Percentiles rank a stretch among this genome's conserved stretches.
These are phyloP conservation scores for Asclepias syriaca DNA, from an alignment of 257 asterid species.

Conservation along the genomic window DNA sequence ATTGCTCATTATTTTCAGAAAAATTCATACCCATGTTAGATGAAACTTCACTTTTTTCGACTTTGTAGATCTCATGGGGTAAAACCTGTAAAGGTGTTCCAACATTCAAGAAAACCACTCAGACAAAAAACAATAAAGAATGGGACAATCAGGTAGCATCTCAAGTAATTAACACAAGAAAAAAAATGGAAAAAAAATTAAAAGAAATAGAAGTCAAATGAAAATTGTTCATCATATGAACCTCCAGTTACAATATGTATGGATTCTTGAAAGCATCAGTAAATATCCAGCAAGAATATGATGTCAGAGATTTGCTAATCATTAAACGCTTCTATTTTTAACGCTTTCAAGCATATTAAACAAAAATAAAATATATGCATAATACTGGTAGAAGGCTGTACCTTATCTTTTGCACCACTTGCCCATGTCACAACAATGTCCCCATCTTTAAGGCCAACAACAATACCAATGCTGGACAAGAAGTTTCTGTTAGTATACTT, in stretches of 20 bases:
- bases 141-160: not conserved
- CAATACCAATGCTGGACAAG: slow-evolving; percentile 59
- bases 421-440: slow-evolving; percentile 81
- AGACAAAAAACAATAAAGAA: not conserved
- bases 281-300: not conserved
- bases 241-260: not conserved
- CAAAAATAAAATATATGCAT: not conserved
- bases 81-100: slow-evolving; percentile 45
- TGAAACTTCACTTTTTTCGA: slow-evolving; percentile 57
- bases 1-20: slow-evolving; percentile 38
- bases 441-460: slow-evolving; percentile 55
- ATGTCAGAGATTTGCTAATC: not conserved
- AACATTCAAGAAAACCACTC: slow-evolving; percentile 1
- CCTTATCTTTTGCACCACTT: slow-evolving; percentile 64
- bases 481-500: slow-evolving; percentile 22
- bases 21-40: slow-evolving; percentile 22
- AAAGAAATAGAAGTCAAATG: not conserved
- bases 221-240: not conserved
- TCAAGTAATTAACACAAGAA: too few species aligned
- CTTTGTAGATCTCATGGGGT: slow-evolving; percentile 63
- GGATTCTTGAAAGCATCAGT: not conserved
- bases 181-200: too few species aligned
- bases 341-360: not conserved
- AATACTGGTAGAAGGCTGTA: slow-evolving; percentile 20
- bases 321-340: not conserved